Evolutionary conservation across 768 basidiomycete species (phyloP), one percentile per base, ranked within the genome.

Genomic region (Boletus reticuloceps): DNA sequence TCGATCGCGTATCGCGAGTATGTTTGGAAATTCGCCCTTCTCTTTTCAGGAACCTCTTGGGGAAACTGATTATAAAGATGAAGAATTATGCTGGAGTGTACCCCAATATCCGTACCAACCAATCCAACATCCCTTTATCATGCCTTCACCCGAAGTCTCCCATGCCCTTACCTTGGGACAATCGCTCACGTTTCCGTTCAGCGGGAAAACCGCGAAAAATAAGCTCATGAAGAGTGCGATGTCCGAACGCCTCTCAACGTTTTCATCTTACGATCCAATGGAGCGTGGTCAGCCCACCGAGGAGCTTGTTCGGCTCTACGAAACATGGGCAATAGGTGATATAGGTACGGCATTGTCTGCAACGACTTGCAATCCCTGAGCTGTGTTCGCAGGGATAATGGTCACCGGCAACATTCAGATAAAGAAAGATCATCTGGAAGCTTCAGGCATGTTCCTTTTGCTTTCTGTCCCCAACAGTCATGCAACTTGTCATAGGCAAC

Each of bases 211-310:
- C 1, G 60, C 69, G 1, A 72, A 58, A 58, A 73, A 73, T 52
- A 72, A 54, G 49, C 29, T 71, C 47, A 59, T 71, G 66, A 71
- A 71, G 56, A 70, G 70, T 50, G 70, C 70, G 1, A 73, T 71
- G 70, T 73, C 70, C 6, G 70, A 71, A 44, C 68, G 72, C 13
- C 64, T 71, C 40, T 70, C 70, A 5, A 72, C 72, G 1, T 71
- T 73, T 44, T 73, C 71, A 1, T 41, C 66, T 16, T 57, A 55
- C 29, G 66, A 73, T 43, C 68, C 70, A 4, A 53, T 31, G 47
- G 60, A 68, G 2, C 70, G 70, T 8, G 70, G 70, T 17, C 61
- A 56, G 22, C 70, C 70, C 20, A 71, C 72, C 1, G 72, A 73
- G 25, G 71, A 71, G 50, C 69, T 71, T 11, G 38, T 69, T 41